phyloP scores from a whole-genome alignment of 345 rosid species.

The Aquilaria malaccensis region DNA sequence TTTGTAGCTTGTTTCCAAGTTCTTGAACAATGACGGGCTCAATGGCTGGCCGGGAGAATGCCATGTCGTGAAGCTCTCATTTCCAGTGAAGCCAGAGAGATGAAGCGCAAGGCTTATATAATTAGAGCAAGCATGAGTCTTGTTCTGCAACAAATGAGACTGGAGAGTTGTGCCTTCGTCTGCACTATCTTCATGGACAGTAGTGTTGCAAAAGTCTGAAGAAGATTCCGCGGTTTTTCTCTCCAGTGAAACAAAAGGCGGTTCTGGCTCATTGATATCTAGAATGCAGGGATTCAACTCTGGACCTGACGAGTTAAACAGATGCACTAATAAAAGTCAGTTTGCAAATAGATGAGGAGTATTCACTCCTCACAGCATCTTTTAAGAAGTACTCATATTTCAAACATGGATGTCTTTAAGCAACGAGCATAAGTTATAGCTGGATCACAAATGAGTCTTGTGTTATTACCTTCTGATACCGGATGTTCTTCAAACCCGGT shows the following conservation, averaged over 20 bases:
- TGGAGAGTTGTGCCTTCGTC: slow-evolving; percentile 4
- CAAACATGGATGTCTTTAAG: no score
- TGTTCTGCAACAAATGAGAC: slow-evolving; percentile 7
- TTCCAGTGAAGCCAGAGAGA: slow-evolving; percentile 52
- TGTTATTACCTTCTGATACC: slow-evolving; percentile 24
- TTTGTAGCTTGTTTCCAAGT: slow-evolving; percentile 22
- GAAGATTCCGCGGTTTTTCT: slow-evolving; percentile 1
- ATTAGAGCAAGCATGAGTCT: slow-evolving; percentile 33
- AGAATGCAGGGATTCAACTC: slow-evolving; percentile 7
- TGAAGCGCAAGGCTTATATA: slow-evolving; percentile 49
- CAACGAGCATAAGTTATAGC: no score
- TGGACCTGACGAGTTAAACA: slow-evolving; percentile 18
- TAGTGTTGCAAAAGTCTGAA: not conserved
- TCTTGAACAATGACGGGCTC: slow-evolving; percentile 48
- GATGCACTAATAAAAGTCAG: no score
- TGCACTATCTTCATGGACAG: slow-evolving; percentile 13
- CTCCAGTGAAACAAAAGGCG: slow-evolving; percentile 11
- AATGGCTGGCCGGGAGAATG: slow-evolving; percentile 59
- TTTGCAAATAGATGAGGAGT: no score
- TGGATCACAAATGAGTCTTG: not conserved
- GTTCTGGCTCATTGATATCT: slow-evolving; percentile 12
- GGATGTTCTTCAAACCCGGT: slow-evolving; percentile 4
- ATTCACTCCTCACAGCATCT: no score
- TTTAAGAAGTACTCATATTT: not conserved
- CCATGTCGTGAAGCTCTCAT: slow-evolving; percentile 40